phyloP scores from a whole-genome alignment of 257 asterid species.

The Lycium barbarum region DNA sequence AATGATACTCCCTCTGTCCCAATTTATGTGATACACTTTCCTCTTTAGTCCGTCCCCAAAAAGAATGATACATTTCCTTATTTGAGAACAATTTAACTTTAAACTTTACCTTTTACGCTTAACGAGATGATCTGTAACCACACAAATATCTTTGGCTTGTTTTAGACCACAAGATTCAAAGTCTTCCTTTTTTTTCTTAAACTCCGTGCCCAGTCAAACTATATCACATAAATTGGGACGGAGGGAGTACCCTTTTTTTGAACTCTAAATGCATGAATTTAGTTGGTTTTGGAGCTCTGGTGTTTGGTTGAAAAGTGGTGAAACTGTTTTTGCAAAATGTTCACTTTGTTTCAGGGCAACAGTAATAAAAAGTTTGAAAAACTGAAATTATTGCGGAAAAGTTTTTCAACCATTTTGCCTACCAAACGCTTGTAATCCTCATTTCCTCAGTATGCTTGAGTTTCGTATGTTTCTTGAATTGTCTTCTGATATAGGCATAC shows the following conservation, averaged over 20 bases:
- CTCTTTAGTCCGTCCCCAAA: too few species aligned
- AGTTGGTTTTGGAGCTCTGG: not conserved
- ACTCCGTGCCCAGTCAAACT: too few species aligned
- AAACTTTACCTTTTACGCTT: too few species aligned
- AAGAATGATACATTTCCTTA: too few species aligned
- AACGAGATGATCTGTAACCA: too few species aligned
- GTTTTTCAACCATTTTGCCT: not conserved
- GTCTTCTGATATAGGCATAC: constrained; percentile 71
- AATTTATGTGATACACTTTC: too few species aligned
- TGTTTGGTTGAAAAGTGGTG: constrained; percentile 22
- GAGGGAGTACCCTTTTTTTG: not conserved
- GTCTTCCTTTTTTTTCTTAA: too few species aligned
- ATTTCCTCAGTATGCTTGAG: not conserved
- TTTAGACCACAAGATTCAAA: too few species aligned
- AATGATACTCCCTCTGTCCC: not conserved
- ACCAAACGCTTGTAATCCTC: not conserved
- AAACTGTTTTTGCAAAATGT: not conserved
- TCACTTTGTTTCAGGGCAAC: not conserved
- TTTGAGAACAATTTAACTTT: too few species aligned
- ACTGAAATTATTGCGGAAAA: not conserved
- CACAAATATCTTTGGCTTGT: too few species aligned
- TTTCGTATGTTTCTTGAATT: constrained; percentile 18
- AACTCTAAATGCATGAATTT: constrained; percentile 2
- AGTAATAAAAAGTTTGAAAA: not conserved
- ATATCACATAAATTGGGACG: too few species aligned